phyloP scores from a whole-genome alignment of 306 rosid genomes.

The Rosa lucieae region DNA sequence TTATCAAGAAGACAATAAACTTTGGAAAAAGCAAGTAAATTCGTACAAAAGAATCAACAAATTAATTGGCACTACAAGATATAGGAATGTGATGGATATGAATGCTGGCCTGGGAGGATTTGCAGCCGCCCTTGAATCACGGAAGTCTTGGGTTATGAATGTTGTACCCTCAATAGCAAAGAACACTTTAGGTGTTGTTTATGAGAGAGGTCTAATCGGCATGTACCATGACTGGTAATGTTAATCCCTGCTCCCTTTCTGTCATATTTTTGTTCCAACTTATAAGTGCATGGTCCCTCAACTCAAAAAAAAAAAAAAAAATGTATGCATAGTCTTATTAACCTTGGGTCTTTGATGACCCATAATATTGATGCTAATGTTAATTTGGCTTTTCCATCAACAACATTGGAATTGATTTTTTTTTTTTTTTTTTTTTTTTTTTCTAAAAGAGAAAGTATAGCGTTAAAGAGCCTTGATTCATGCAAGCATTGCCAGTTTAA shows the following conservation, averaged over 20 bases:
- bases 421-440: background rate
- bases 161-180: conserved; percentile 78
- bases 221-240: conserved; percentile 93
- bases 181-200: conserved; percentile 80
- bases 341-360: background rate
- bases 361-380: background rate
- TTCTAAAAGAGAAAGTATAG: background rate
- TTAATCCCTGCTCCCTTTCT: background rate
- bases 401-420: background rate
- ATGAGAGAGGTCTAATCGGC: conserved; percentile 95
- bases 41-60: conserved; percentile 66
- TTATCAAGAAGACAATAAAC: conserved; percentile 75
- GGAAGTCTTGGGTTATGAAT: conserved; percentile 94
- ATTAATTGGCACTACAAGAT: conserved; percentile 72
- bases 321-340: no score
- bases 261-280: background rate
- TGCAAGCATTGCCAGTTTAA: background rate
- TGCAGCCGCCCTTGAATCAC: conserved; percentile 83
- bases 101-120: conserved; percentile 98
- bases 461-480: background rate
- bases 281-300: background rate
- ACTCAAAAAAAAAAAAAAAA: no score
- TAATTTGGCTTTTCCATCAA: background rate
- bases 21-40: conserved; percentile 75
- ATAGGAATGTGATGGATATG: conserved; percentile 94